Percentiles rank a stretch among this genome's conserved stretches.
phyloP scores from a whole-genome alignment of 192 early-diverging fungal genomes.

The Haplosporangium gracile region DNA sequence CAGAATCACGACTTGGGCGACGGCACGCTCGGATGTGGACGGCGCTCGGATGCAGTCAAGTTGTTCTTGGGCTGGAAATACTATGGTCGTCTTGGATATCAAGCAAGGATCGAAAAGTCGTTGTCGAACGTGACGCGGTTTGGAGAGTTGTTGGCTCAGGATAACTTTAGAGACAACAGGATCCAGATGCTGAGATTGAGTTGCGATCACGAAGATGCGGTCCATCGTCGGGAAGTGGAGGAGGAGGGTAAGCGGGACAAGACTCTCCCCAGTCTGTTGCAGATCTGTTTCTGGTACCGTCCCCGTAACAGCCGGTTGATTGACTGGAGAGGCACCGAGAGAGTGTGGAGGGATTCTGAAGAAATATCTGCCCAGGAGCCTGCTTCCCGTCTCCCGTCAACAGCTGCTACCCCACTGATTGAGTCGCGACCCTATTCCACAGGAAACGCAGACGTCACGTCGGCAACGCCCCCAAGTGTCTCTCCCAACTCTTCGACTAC shows the following conservation, averaged over 20 bases:
- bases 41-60: slow-evolving; percentile 84
- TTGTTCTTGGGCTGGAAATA: slow-evolving; percentile 84
- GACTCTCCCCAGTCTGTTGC: slow-evolving; percentile 58
- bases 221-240: slow-evolving; percentile 20
- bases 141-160: slow-evolving; percentile 44
- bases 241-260: slow-evolving; percentile 29
- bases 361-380: not conserved
- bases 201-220: not conserved
- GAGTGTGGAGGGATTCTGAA: slow-evolving; percentile 17
- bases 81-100: slow-evolving; percentile 75
- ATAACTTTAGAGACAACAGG: slow-evolving; percentile 34
- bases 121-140: slow-evolving; percentile 66
- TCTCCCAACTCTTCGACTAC: slow-evolving; percentile 30
- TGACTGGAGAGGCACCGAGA: slow-evolving; percentile 29
- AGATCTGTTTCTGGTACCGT: slow-evolving; percentile 85
- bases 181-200: slow-evolving; percentile 62
- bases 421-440: not conserved
- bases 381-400: not conserved
- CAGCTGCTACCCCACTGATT: not conserved
- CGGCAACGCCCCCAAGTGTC: not conserved
- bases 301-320: slow-evolving; percentile 54
- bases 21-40: slow-evolving; percentile 83
- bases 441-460: not conserved
- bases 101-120: slow-evolving; percentile 68
- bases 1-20: slow-evolving; percentile 79